Conservation (phyloP, 2,329 filamentous ascomycete species). For the Colletotrichum tropicale region DNA sequence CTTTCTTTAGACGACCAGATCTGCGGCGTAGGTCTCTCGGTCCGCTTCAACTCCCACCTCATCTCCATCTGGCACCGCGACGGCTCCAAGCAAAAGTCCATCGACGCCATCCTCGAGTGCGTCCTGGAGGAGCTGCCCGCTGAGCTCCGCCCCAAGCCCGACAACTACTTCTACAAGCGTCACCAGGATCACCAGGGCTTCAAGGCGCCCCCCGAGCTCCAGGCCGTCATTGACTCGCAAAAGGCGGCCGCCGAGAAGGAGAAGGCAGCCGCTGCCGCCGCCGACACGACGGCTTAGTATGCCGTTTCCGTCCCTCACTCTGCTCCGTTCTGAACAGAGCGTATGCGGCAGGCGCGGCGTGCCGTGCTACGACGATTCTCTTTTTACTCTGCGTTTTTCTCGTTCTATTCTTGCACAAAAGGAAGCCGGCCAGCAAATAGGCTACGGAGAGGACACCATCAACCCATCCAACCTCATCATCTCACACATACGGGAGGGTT, state of each 20-base stretch:
- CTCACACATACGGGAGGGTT: neutral
- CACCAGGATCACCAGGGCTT: conserved; percentile 89
- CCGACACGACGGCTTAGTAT: conserved; percentile 20
- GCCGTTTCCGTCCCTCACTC: neutral
- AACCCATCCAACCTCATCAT: neutral
- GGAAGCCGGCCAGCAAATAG: neutral
- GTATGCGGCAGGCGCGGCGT: neutral
- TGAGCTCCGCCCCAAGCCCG: conserved; percentile 73
- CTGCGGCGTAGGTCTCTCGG: conserved; percentile 85
- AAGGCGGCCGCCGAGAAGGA: conserved; percentile 49
- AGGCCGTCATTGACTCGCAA: conserved; percentile 62
- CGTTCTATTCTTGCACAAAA: conserved; percentile 7
- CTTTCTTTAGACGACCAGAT: conserved; percentile 74
- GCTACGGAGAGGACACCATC: neutral
- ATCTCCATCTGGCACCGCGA: conserved; percentile 95
- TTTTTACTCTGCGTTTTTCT: neutral
- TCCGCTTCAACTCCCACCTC: conserved; percentile 87
- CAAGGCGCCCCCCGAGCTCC: conserved; percentile 65
- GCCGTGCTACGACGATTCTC: neutral
- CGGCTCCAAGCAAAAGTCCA: conserved; percentile 77
- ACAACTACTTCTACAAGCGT: conserved; percentile 85
- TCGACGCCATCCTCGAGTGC: conserved; percentile 74
- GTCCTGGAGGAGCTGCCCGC: conserved; percentile 76
- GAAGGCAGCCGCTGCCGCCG: conserved; percentile 25
- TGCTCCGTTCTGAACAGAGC: neutral